A percentile compares a stretch with the other conserved stretches of the same genome.
Evolutionary conservation across 1,284 basidiomycete genomes (phyloP).

Genomic region (Ganoderma sinense): DNA sequence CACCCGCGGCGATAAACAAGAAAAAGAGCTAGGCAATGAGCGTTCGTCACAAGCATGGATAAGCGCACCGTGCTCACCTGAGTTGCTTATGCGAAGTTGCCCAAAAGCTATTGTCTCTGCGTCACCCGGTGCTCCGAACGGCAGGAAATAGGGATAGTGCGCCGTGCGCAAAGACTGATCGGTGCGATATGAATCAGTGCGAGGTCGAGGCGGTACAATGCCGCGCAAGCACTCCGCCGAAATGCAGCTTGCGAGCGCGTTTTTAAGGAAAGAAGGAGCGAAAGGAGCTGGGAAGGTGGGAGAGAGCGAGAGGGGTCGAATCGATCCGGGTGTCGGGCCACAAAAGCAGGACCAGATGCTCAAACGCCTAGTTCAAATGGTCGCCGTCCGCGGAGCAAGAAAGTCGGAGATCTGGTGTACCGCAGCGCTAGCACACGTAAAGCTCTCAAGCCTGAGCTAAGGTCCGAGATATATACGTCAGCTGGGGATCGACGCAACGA

Average conservation of each 20-base stretch:
- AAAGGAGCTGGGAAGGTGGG: neutral
- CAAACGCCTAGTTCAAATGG: neutral
- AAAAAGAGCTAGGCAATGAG: slow-evolving; percentile 4
- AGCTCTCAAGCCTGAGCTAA: neutral
- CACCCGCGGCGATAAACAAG: neutral
- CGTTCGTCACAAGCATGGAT: slow-evolving; percentile 4
- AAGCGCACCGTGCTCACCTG: slow-evolving; percentile 22
- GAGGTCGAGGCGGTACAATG: neutral
- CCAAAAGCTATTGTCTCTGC: slow-evolving; percentile 20
- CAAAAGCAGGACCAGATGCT: neutral
- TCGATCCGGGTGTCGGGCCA: neutral
- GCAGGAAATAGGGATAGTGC: slow-evolving; percentile 12
- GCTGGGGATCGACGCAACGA: neutral
- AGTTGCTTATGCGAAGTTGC: neutral
- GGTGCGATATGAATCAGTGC: slow-evolving; percentile 6
- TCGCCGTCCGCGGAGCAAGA: neutral
- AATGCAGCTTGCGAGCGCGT: neutral
- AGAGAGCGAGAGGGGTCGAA: neutral
- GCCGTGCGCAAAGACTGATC: slow-evolving; percentile 7
- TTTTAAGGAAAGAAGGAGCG: neutral
- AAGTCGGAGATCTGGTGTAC: neutral
- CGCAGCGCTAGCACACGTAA: slow-evolving; percentile 3
- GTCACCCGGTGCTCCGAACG: slow-evolving; percentile 14
- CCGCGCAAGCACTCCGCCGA: neutral
- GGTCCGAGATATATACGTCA: neutral